Evolutionary conservation across 2,329 filamentous ascomycete species (phyloP).

Genomic region (Cercospora sesami): DNA sequence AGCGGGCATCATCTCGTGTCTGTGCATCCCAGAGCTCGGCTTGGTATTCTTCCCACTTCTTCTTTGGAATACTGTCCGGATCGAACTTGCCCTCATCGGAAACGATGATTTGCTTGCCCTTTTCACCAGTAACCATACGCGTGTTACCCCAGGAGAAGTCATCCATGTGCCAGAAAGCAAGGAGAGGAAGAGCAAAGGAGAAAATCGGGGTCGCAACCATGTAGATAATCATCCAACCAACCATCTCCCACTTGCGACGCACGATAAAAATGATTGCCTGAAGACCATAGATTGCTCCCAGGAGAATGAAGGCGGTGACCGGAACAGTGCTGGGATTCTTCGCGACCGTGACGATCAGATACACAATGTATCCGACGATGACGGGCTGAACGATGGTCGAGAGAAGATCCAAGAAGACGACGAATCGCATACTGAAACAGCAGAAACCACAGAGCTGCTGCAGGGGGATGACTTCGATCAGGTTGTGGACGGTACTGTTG

Average conservation of each 20-base stretch:
- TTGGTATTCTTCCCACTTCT: constrained; percentile 99
- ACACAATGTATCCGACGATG: constrained; percentile 83
- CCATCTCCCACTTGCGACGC: constrained; percentile 98
- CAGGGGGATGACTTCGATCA: constrained; percentile 91
- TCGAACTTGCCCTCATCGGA: constrained; percentile 98
- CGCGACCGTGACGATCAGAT: constrained; percentile 75
- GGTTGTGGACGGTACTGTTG: constrained; percentile 97
- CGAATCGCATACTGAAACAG: constrained; percentile 99
- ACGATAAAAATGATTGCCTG: constrained; percentile 93
- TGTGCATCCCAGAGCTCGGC: constrained; percentile 96
- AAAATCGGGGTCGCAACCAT: constrained; percentile 88
- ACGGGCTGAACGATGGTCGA: constrained; percentile 91
- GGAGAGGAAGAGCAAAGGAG: constrained; percentile 83
- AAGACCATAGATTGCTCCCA: constrained; percentile 94
- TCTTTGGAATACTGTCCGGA: constrained; percentile 85
- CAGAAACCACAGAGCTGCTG: constrained; percentile 97
- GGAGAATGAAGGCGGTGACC: constrained; percentile 81
- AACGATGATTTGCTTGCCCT: constrained; percentile 86
- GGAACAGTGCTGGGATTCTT: constrained; percentile 67
- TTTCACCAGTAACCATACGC: constrained; percentile 91
- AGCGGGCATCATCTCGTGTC: constrained; percentile 74
- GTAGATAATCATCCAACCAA: constrained; percentile 98
- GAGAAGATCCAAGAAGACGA: constrained; percentile 91
- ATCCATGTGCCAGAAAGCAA: constrained; percentile 99
- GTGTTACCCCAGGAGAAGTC: constrained; percentile 99